Conservation (phyloP, 306 rosid species). For the Fagus crenata region DNA sequence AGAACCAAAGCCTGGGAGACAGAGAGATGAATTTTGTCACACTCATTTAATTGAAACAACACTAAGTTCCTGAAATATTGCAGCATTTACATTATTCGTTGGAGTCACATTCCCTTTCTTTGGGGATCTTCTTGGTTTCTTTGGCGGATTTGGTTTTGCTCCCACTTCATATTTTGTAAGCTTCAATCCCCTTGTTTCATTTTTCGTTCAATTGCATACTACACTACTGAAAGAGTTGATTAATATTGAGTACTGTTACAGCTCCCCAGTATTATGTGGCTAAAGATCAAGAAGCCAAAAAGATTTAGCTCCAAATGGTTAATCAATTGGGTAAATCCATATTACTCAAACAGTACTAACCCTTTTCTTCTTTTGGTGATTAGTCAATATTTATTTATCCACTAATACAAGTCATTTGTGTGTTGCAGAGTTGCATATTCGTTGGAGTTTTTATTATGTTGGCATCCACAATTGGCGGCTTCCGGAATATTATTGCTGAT, state of each 20-base stretch:
- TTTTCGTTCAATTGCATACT: not conserved
- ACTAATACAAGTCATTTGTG: conserved; percentile 12
- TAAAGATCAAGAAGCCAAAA: conserved; percentile 79
- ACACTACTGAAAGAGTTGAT: not conserved
- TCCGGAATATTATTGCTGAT: conserved; percentile 75
- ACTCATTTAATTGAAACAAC: not conserved
- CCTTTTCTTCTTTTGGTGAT: conserved; percentile 9
- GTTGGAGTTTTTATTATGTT: conserved; percentile 82
- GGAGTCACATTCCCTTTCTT: conserved; percentile 93
- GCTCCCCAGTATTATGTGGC: conserved; percentile 96
- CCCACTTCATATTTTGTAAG: conserved; percentile 84
- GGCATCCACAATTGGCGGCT: conserved; percentile 90
- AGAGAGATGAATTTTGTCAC: not conserved
- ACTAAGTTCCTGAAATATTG: conserved; percentile 17
- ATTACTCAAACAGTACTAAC: conserved; percentile 6
- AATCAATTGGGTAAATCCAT: conserved; percentile 74
- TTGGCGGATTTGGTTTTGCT: conserved; percentile 93
- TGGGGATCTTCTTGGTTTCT: conserved; percentile 95
- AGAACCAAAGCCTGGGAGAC: not conserved
- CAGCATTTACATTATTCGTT: conserved; percentile 73
- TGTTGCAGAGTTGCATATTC: conserved; percentile 57
- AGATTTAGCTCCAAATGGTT: conserved; percentile 79
- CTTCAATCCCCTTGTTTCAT: not conserved
- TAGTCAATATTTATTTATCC: not conserved
- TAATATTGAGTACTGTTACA: conserved; percentile 34